These are phyloP conservation scores for Tephrocybe sp. DNA, from an alignment of 768 basidiomycete genomes.

Conservation along the genomic window DNA sequence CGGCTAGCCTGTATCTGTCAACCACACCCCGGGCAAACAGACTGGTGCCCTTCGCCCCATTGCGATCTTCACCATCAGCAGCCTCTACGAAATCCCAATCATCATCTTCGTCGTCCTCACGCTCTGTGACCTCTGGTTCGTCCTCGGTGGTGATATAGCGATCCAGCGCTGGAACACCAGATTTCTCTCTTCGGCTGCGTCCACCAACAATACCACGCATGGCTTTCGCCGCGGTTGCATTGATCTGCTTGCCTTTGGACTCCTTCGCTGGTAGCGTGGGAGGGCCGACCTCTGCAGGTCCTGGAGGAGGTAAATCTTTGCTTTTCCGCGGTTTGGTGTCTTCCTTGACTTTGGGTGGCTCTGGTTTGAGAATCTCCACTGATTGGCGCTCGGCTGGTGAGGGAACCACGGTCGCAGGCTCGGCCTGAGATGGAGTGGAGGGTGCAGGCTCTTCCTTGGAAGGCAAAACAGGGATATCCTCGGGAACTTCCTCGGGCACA, in stretches of 20 bases:
- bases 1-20: conserved; percentile 80
- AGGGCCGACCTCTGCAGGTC: conserved; percentile 22
- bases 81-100: conserved; percentile 92
- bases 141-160: conserved; percentile 57
- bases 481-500: conserved; percentile 23
- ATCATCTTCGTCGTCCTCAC: conserved; percentile 69
- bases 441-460: conserved; percentile 14
- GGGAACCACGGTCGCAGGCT: conserved; percentile 5
- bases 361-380: conserved; percentile 20
- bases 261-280: conserved; percentile 31
- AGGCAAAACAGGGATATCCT: conserved; percentile 21
- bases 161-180: conserved; percentile 79
- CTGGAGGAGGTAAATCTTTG: conserved; percentile 26
- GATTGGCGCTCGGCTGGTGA: conserved; percentile 2
- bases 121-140: conserved; percentile 43
- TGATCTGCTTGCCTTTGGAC: conserved; percentile 21
- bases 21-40: conserved; percentile 91
- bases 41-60: conserved; percentile 75
- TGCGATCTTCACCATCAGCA: conserved; percentile 78
- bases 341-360: conserved; percentile 9
- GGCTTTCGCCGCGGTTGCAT: conserved; percentile 19
- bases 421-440: conserved; percentile 4
- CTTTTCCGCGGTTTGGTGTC: conserved; percentile 21
- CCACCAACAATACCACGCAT: conserved; percentile 21
- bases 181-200: conserved; percentile 70